Evolutionary conservation across 441 rosid genomes (phyloP).

Genomic region (Euphorbia corollata): DNA sequence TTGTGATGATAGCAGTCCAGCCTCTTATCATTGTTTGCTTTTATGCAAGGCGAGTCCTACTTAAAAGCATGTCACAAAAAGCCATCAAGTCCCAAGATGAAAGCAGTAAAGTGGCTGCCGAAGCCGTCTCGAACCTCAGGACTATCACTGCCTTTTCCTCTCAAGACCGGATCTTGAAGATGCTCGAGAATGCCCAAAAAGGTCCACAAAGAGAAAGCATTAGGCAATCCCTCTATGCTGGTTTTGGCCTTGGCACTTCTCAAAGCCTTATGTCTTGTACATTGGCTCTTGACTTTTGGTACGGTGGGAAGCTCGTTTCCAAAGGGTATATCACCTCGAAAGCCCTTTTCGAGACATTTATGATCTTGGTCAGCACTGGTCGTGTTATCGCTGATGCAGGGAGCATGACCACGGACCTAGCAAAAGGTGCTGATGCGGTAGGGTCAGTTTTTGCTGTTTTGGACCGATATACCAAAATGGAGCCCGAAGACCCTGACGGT

Average conservation of each 20-base stretch:
- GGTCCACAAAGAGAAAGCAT: slow-evolving; percentile 49
- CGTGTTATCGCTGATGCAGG: slow-evolving; percentile 68
- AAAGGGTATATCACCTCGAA: slow-evolving; percentile 42
- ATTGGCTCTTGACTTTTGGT: slow-evolving; percentile 68
- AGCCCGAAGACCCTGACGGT: slow-evolving; percentile 45
- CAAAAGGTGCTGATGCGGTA: slow-evolving; percentile 49
- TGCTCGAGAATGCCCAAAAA: slow-evolving; percentile 56
- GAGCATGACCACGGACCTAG: slow-evolving; percentile 68
- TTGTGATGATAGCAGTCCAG: slow-evolving; percentile 75
- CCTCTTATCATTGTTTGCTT: slow-evolving; percentile 62
- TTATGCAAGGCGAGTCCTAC: slow-evolving; percentile 42
- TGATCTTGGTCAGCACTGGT: slow-evolving; percentile 63
- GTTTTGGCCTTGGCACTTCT: slow-evolving; percentile 54
- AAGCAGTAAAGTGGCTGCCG: slow-evolving; percentile 62
- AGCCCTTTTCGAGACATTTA: slow-evolving; percentile 53
- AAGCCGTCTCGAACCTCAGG: slow-evolving; percentile 60
- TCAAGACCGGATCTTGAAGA: slow-evolving; percentile 52
- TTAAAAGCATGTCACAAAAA: slow-evolving; percentile 47
- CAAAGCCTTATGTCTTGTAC: slow-evolving; percentile 39
- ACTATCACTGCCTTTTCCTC: slow-evolving; percentile 70
- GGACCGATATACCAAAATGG: slow-evolving; percentile 51
- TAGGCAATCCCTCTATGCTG: slow-evolving; percentile 60
- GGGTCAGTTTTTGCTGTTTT: slow-evolving; percentile 52
- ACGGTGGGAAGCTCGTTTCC: slow-evolving; percentile 54
- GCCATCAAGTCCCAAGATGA: slow-evolving; percentile 69